phyloP scores from a whole-genome alignment of 208 protist genomes.

The Trypanosoma brucei region DNA sequence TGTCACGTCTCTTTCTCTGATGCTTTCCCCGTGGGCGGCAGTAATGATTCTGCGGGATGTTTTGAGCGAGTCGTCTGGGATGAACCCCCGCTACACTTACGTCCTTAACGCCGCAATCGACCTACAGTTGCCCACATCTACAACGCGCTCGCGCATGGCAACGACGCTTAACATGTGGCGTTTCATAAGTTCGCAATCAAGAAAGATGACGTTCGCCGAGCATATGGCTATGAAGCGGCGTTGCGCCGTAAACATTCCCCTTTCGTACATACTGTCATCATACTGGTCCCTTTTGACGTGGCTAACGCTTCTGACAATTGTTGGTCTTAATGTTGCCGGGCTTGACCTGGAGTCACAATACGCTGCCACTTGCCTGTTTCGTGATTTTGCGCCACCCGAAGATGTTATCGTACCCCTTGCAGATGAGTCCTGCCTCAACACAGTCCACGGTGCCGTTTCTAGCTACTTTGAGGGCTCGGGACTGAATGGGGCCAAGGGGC shows the following conservation, averaged over 20 bases:
- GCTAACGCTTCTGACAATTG: slow-evolving; percentile 44
- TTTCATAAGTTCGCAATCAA: slow-evolving; percentile 79
- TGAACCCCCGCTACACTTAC: slow-evolving; percentile 85
- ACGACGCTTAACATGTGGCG: slow-evolving; percentile 87
- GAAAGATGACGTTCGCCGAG: slow-evolving; percentile 75
- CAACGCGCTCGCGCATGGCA: slow-evolving; percentile 82
- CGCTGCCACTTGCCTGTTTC: slow-evolving; percentile 74
- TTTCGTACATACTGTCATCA: slow-evolving; percentile 83
- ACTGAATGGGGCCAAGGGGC: slow-evolving; percentile 11
- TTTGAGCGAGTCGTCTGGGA: slow-evolving; percentile 74
- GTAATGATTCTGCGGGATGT: slow-evolving; percentile 88
- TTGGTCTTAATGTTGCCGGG: slow-evolving; percentile 70
- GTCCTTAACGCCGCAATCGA: slow-evolving; percentile 88
- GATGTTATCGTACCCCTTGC: slow-evolving; percentile 38
- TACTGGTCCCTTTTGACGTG: slow-evolving; percentile 87
- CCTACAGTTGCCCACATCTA: slow-evolving; percentile 84
- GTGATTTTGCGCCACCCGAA: slow-evolving; percentile 69
- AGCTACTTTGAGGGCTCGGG: slow-evolving; percentile 62
- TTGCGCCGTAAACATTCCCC: slow-evolving; percentile 73
- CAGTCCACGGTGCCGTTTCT: slow-evolving; percentile 41
- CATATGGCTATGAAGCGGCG: slow-evolving; percentile 74
- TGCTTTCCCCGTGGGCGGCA: slow-evolving; percentile 77
- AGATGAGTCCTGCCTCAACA: slow-evolving; percentile 40
- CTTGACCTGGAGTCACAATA: slow-evolving; percentile 84
- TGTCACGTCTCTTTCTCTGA: slow-evolving; percentile 79